phyloP scores from a whole-genome alignment of 352 stramenopile genomes.

The Pythium aquatile region DNA sequence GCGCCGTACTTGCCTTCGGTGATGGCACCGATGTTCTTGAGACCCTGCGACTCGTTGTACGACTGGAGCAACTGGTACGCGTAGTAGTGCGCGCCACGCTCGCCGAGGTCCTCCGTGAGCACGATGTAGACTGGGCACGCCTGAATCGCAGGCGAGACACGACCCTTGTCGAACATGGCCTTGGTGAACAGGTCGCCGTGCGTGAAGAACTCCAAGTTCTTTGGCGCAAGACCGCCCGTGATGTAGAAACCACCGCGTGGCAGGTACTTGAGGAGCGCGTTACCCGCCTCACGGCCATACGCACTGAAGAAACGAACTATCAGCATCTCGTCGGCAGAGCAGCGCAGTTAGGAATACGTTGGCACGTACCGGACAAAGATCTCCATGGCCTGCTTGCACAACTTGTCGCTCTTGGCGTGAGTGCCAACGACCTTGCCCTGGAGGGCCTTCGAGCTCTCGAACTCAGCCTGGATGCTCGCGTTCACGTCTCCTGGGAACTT shows the following conservation, averaged over 20 bases:
- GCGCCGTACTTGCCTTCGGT: conserved; percentile 26
- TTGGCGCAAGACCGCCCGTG: conserved; percentile 94
- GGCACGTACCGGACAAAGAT: conserved; percentile 90
- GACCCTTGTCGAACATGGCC: conserved; percentile 87
- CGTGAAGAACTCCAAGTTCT: conserved; percentile 95
- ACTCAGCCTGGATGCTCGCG: conserved; percentile 69
- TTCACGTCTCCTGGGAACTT: conserved; percentile 90
- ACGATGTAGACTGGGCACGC: conserved; percentile 87
- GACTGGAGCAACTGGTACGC: conserved; percentile 73
- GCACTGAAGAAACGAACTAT: conserved; percentile 36
- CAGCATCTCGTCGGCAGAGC: not conserved
- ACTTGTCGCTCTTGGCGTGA: conserved; percentile 78
- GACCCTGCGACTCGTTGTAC: conserved; percentile 45
- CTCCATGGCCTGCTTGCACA: conserved; percentile 90
- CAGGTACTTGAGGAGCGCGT: conserved; percentile 94
- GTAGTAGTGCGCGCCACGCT: conserved; percentile 89
- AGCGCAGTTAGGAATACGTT: not conserved
- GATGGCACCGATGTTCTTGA: conserved; percentile 32
- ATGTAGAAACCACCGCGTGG: conserved; percentile 97
- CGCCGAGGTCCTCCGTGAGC: conserved; percentile 88
- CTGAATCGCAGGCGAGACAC: conserved; percentile 75
- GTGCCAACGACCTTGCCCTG: conserved; percentile 86
- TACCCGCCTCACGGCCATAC: conserved; percentile 95
- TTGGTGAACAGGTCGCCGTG: conserved; percentile 79
- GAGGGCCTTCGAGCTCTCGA: conserved; percentile 55